phyloP scores from a whole-genome alignment of 768 basidiomycete species.

The Kwoniella bestiolae region DNA sequence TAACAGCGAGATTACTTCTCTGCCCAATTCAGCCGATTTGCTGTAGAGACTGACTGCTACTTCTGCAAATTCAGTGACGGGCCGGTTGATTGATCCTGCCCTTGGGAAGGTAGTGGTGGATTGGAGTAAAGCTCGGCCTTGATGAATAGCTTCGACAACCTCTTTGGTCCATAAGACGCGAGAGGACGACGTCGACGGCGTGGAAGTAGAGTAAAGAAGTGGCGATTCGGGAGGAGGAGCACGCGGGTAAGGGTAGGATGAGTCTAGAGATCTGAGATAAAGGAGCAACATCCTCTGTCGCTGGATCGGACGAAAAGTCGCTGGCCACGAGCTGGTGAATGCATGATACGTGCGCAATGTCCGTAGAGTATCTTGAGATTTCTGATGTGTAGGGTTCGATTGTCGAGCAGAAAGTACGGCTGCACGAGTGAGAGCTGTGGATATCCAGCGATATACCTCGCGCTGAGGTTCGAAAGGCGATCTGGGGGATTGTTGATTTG shows the following conservation, averaged over 20 bases:
- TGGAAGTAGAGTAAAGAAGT: constrained; percentile 22
- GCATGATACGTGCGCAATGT: constrained; percentile 56
- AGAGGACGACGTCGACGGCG: constrained; percentile 26
- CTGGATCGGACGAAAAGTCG: constrained; percentile 75
- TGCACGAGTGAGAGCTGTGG: constrained; percentile 79
- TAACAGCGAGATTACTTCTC: constrained; percentile 64
- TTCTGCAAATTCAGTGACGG: constrained; percentile 83
- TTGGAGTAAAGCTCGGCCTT: constrained; percentile 72
- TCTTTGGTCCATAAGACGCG: constrained; percentile 65
- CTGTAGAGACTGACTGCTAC: constrained; percentile 30
- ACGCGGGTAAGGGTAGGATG: constrained; percentile 31
- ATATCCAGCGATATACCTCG: constrained; percentile 85
- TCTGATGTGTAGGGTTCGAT: constrained; percentile 25
- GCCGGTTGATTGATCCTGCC: constrained; percentile 76
- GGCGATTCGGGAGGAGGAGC: constrained; percentile 37
- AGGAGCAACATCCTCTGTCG: constrained; percentile 72
- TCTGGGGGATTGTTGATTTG: constrained; percentile 32
- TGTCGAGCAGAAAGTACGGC: constrained; percentile 68
- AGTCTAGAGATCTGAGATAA: constrained; percentile 72
- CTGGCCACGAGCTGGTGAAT: constrained; percentile 68
- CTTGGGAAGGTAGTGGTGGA: constrained; percentile 75
- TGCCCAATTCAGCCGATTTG: constrained; percentile 17
- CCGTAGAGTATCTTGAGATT: constrained; percentile 30
- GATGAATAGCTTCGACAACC: constrained; percentile 69
- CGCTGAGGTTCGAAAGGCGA: constrained; percentile 67